Base-by-base conservation (phyloP, 2,329 filamentous ascomycete species). In the Penicillium oxalicum region DNA sequence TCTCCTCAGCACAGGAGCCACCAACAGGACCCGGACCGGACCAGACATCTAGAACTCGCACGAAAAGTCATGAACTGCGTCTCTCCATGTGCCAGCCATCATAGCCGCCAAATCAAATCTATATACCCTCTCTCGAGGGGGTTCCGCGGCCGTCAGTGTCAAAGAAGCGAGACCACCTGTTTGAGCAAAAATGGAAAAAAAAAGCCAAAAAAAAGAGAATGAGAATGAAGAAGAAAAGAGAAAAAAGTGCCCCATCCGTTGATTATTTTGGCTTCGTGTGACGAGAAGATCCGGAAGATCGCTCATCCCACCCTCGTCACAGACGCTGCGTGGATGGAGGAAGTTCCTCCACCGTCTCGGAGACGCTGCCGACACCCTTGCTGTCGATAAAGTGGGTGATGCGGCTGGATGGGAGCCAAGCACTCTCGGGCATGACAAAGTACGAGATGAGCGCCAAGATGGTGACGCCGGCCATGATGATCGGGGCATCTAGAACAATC, bases 401-500 rank as follows among this genome's bases (percentile, higher is more conserved):
- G 11, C 73, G 65, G 43, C 70, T 61, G 11, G 61, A 67, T 1
- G 74, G 74, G 40, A 77, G 58, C 74, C 74, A 77, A 1, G 65
- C 61, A 3, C 72, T 71, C 38, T 72, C 68, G 0, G 75, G 74
- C 51, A 74, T 73, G n/a, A 75, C 33, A 60, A 71, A 74, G 68
- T 74, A 77, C 7, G 74, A 75, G 24, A 74, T 47, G 12, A 77
- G 44, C 0, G 74, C 75, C 35, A 77, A 65, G 32, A 78, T 70
- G 0, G 75, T 78, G 3, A 77, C 73, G 1, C 63, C 68, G 2
- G 59, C 71, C 74, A 78, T 77, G 49, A 78, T 77, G 9, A 78
- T 73, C 0, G 76, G 75, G 0, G 76, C 75, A 52, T 74, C 71
- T 74, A 44, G 25, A 34, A 2, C 18, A 18, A 18, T 18, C 18